phyloP scores from a whole-genome alignment of 257 asterid genomes.

The Ilex aquifolium region DNA sequence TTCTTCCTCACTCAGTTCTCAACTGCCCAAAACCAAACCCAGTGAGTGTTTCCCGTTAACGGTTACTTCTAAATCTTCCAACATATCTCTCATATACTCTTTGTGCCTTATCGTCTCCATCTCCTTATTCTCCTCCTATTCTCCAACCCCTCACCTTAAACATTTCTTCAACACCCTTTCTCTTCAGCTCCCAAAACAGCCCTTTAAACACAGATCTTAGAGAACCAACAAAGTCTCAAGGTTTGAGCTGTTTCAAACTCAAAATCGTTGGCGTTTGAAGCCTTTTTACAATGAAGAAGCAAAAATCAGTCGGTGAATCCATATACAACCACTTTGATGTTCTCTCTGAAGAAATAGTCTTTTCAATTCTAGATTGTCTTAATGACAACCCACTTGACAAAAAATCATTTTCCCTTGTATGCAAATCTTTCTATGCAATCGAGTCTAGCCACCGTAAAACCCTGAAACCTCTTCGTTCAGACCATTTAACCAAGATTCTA shows the following conservation, averaged over 20 bases:
- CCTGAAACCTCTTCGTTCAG: constrained; percentile 64
- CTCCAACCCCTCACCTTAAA: neutral
- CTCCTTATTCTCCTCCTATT: constrained; percentile 1
- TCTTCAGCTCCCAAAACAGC: neutral
- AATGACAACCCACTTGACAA: constrained; percentile 60
- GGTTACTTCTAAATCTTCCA: constrained; percentile 28
- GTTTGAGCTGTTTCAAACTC: constrained; percentile 1
- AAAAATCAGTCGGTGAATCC: constrained; percentile 22
- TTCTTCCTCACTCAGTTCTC: constrained; percentile 26
- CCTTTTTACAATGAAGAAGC: constrained; percentile 53
- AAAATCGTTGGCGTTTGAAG: constrained; percentile 18
- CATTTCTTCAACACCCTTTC: neutral
- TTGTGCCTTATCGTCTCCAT: neutral
- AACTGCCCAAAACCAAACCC: constrained; percentile 27
- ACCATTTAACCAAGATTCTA: constrained; percentile 41
- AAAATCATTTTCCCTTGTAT: constrained; percentile 77
- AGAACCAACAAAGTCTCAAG: constrained; percentile 1
- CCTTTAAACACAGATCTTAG: constrained; percentile 10
- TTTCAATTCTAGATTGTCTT: constrained; percentile 57
- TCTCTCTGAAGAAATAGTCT: constrained; percentile 66
- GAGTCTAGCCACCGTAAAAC: constrained; percentile 64
- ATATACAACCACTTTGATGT: constrained; percentile 51
- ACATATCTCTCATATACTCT: neutral
- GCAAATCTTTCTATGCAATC: constrained; percentile 49
- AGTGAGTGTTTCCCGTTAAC: constrained; percentile 40